Percentiles rank a stretch among this genome's conserved stretches.
These are phyloP conservation scores for Solanum ahanhuiri DNA, from an alignment of 257 asterid genomes.

Conservation along the genomic window DNA sequence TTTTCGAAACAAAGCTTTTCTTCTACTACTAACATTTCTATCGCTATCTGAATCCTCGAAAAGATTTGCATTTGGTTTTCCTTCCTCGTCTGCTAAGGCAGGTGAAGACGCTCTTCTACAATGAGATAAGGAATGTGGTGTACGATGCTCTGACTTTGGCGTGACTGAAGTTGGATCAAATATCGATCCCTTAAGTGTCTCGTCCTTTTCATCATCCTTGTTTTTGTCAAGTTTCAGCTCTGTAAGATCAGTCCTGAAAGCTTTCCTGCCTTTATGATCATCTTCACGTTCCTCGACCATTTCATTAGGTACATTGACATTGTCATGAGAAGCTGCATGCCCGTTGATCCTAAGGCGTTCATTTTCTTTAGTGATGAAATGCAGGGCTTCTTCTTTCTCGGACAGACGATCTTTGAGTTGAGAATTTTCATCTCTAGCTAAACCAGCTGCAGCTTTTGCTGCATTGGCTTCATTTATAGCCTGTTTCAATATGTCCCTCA, in stretches of 20 bases:
- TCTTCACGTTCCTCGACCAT: background rate
- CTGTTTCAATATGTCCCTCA: conserved; percentile 36
- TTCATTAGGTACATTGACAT: background rate
- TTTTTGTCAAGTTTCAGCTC: background rate
- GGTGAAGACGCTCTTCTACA: background rate
- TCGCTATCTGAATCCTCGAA: conserved; percentile 1
- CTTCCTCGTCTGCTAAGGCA: background rate
- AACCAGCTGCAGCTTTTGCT: conserved; percentile 11
- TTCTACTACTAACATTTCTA: background rate
- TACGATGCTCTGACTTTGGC: background rate
- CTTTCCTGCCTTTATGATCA: background rate
- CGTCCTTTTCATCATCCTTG: background rate
- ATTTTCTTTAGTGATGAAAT: background rate
- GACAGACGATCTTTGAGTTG: conserved; percentile 13
- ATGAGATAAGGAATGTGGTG: background rate
- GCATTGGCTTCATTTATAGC: conserved; percentile 33
- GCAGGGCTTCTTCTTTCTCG: conserved; percentile 8
- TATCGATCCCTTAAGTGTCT: background rate
- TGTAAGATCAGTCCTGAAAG: background rate
- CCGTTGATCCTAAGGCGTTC: background rate
- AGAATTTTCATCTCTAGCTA: conserved; percentile 11
- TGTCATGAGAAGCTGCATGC: background rate
- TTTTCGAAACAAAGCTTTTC: conserved; percentile 1
- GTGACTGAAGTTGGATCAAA: background rate
- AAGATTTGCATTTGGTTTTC: background rate